Conservation (phyloP, 139 green algal genomes). For the Pseudopediastrum boryanum region DNA sequence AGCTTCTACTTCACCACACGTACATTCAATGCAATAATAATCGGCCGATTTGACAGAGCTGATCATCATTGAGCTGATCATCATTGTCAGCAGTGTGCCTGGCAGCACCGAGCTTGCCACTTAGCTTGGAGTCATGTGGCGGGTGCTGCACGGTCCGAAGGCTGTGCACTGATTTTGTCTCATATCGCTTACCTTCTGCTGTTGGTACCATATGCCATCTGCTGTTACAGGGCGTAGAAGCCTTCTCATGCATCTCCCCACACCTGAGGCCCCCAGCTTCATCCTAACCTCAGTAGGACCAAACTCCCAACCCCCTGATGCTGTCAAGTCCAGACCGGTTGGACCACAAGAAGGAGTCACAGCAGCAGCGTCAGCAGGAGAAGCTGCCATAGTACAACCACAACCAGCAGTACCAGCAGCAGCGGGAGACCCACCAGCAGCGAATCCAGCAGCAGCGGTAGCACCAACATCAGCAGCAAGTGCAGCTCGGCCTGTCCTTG, state of each 20-base stretch:
- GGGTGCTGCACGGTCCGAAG: no score
- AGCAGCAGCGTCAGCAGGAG: neutral
- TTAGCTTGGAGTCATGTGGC: no score
- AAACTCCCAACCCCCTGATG: neutral
- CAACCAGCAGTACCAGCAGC: slow-evolving; percentile 29
- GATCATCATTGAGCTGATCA: no score
- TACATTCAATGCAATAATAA: no score
- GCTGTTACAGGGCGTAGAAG: slow-evolving; percentile 64
- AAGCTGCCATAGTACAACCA: slow-evolving; percentile 56
- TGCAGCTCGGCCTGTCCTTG: neutral
- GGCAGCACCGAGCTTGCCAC: no score
- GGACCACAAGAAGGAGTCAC: neutral
- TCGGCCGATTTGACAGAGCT: no score
- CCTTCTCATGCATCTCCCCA: slow-evolving; percentile 70
- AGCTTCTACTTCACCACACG: no score
- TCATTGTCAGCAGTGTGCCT: no score
- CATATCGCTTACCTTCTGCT: no score
- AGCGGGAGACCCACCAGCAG: neutral
- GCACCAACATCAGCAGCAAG: slow-evolving; percentile 14
- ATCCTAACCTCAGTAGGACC: slow-evolving; percentile 53
- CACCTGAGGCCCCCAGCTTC: slow-evolving; percentile 38
- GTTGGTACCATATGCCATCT: no score
- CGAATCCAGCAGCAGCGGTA: neutral
- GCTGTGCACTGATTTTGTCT: no score
- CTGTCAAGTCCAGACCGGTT: neutral